Base-by-base conservation (phyloP, 164 flowering plant species). In the Dillenia turbinata region DNA sequence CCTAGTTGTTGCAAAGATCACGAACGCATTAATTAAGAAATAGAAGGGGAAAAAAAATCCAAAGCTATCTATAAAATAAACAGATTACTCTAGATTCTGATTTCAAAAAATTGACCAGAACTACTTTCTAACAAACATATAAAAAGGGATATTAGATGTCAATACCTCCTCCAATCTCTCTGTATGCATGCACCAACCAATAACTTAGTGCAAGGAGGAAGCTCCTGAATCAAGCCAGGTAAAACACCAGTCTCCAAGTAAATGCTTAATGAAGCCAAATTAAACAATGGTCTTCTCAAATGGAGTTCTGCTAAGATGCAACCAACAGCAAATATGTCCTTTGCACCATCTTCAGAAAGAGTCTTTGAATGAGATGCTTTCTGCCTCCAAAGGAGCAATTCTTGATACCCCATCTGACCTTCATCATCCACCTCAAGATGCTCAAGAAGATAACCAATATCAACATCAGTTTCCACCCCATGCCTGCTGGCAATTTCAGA, bases 291-390 rank as follows among this genome's bases (percentile, higher is more conserved):
- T 77, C 67, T 87, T 65, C 69, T 78, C 78, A 89, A 76, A 71
- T 86, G 75, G 71, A 91, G 85, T 82, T 94, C 99, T 51, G 93
- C 96, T 64, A 94, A 62, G 50, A 94, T 55, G 69, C 99, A 94
- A 19, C 99, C 97, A 65, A 88, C 47, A 61, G 96, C 82, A 82
- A 94, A 94, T 61, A 94, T 85, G 73, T 94, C 99, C 51, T 51
- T 62, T 43, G 92, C 84, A 67, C 59, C 65, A 70, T 72, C 73
- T 71, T 74, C 68, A 54, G 89, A 84, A 54, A 14, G 40, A 44
- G 54, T 52, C 45, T 57, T 64, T 48, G 75, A 68, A 60, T 7
- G 52, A 51, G 75, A 72, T 65, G 70, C 72, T 60, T 71, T 84
- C 60, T 83, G 79, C 73, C 68, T 76, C 99, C 99, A 94, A 10